Evolutionary conservation across 441 rosid genomes (phyloP).

Genomic region (Populus tomentosa): DNA sequence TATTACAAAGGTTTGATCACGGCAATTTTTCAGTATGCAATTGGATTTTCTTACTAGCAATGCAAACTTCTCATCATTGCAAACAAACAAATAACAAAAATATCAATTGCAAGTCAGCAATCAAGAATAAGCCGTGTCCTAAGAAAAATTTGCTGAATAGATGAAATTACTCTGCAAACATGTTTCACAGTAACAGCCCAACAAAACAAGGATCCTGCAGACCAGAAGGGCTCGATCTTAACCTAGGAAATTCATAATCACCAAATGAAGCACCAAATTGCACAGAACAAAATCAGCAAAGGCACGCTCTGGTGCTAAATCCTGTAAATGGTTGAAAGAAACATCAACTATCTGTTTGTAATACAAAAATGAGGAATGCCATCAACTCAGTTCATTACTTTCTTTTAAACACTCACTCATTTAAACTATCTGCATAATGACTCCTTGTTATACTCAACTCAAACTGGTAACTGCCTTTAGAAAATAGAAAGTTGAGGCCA

Average conservation of each 20-base stretch:
- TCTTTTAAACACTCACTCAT: background rate
- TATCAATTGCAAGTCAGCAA: background rate
- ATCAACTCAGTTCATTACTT: background rate
- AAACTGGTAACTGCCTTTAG: background rate
- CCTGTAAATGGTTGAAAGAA: constrained; percentile 42
- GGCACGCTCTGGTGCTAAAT: constrained; percentile 81
- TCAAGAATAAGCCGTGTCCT: background rate
- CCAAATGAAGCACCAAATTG: constrained; percentile 84
- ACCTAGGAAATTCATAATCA: constrained; percentile 90
- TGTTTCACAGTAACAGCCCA: background rate
- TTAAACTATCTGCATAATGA: background rate
- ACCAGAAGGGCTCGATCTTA: constrained; percentile 19
- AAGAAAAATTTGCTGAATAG: background rate
- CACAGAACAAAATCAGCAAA: constrained; percentile 83
- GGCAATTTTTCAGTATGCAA: background rate
- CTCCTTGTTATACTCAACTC: background rate
- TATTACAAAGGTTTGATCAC: background rate
- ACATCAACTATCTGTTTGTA: background rate
- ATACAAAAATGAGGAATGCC: background rate
- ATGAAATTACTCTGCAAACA: background rate
- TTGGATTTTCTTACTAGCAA: too few relatives aligned
- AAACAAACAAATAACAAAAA: background rate
- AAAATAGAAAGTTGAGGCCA: background rate
- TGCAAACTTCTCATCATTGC: too few relatives aligned
- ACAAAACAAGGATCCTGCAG: constrained; percentile 14